These are phyloP conservation scores for Coemansia sp. DNA, from an alignment of 192 early-diverging fungal species.

Conservation along the genomic window DNA sequence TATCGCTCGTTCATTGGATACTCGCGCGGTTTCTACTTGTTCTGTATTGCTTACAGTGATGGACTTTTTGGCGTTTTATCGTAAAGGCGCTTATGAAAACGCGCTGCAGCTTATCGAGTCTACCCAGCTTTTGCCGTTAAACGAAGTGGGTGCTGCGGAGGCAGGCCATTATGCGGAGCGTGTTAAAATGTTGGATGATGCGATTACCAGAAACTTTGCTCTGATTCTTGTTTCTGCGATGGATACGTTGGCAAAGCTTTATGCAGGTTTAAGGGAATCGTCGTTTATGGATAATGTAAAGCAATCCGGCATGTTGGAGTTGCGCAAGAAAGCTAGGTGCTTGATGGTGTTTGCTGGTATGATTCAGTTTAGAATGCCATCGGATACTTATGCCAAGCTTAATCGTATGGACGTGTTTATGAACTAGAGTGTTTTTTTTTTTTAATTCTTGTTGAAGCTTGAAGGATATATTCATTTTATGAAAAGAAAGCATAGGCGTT, in stretches of 20 bases:
- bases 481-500: no score
- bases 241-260: constrained; percentile 63
- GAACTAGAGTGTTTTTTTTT: constrained; percentile 23
- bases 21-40: constrained; percentile 58
- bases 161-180: constrained; percentile 60
- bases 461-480: no score
- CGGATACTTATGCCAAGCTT: constrained; percentile 72
- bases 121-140: constrained; percentile 66
- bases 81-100: constrained; percentile 57
- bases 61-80: constrained; percentile 60
- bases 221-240: constrained; percentile 73
- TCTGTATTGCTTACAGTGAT: constrained; percentile 58
- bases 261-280: constrained; percentile 59
- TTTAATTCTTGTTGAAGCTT: no score
- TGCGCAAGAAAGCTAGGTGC: constrained; percentile 64
- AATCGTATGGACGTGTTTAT: constrained; percentile 74
- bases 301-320: constrained; percentile 54
- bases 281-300: constrained; percentile 47
- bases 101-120: constrained; percentile 63
- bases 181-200: constrained; percentile 66
- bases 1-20: constrained; percentile 46
- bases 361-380: constrained; percentile 83
- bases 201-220: constrained; percentile 73
- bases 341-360: constrained; percentile 81
- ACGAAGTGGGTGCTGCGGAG: constrained; percentile 33